Evolutionary conservation across 495 filamentous ascomycete species (phyloP), one percentile per base, ranked within the genome.

Genomic region (Penicillium alfredii): DNA sequence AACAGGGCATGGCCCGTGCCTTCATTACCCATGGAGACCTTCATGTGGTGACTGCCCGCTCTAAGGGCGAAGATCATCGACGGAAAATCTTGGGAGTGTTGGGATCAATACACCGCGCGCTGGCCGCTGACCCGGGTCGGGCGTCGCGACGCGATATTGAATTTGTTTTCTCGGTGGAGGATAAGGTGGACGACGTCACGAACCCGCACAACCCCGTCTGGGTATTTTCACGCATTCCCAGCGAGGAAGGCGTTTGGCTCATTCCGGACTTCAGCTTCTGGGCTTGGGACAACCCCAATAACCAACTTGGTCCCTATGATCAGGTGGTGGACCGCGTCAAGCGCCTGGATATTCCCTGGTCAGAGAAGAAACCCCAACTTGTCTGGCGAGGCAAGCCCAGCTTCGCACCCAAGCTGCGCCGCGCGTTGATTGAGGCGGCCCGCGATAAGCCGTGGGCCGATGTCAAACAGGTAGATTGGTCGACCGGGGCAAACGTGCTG

Each of bases 261-360:
- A 82, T 88, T 60, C 85, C 85, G 1, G 84, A 89, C 58, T 88
- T 88, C 55, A 74, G 78, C 45, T 85, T 78, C 62, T 89, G 81
- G 80, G 67, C 76, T 0, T 86, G 81, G 80, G 66, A 77, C 2
- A 68, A 80, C n/a, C 58, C 71, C 0, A 61, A 78, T 3, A 68
- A 75, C 30, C 67, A 73, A 36, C 68, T 84, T 24, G 74, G 74
- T 2, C 73, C 76, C 2, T 74, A 76, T 23, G 51, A 66, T 13
- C 73, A 75, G 44, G 76, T 80, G 2, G 72, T 73, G 15, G 74
- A 80, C 27, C 55, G 52, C 3, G 55, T 64, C 33, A 46, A 49
- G 33, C 51, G 47, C n/a, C 24, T 42, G 6, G 58, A 60, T 45
- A 42, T 66, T 1, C 61, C 56, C 0, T 56, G 66, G 42, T 78